phyloP scores from a whole-genome alignment of 306 rosid species.

The Erythrophleum fordii region DNA sequence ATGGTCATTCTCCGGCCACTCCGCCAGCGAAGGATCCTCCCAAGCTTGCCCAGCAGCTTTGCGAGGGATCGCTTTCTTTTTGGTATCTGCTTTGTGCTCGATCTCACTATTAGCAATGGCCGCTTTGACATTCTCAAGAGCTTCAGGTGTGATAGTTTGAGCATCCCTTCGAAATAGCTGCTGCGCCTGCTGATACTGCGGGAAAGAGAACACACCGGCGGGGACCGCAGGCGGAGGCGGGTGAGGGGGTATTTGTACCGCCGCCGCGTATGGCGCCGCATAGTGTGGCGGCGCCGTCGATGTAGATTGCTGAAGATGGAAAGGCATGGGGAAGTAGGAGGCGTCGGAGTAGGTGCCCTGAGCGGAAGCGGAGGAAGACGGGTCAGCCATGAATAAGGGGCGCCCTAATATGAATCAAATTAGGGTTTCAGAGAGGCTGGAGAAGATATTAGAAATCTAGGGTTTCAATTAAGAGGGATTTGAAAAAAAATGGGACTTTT shows the following conservation, averaged over 20 bases:
- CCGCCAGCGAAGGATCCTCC: slow-evolving; percentile 87
- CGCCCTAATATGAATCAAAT: not conserved
- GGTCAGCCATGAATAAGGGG: slow-evolving; percentile 50
- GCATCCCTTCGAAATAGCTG: slow-evolving; percentile 77
- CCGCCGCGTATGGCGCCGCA: slow-evolving; percentile 48
- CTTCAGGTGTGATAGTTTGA: slow-evolving; percentile 78
- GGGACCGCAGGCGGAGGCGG: slow-evolving; percentile 46
- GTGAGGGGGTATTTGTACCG: slow-evolving; percentile 40
- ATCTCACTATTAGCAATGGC: slow-evolving; percentile 83
- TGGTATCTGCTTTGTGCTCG: slow-evolving; percentile 79
- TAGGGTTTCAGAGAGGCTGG: slow-evolving; percentile 29
- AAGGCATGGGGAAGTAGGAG: slow-evolving; percentile 73
- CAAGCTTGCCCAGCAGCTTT: slow-evolving; percentile 78
- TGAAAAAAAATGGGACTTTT: not conserved
- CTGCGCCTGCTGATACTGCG: slow-evolving; percentile 76
- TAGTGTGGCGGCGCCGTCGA: slow-evolving; percentile 43
- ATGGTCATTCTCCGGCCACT: slow-evolving; percentile 88
- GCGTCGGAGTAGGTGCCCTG: slow-evolving; percentile 65
- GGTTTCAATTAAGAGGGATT: too few species aligned
- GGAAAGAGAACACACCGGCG: slow-evolving; percentile 48
- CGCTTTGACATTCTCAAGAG: slow-evolving; percentile 81
- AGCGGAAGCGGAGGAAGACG: slow-evolving; percentile 48
- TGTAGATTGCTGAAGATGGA: slow-evolving; percentile 77
- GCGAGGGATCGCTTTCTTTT: slow-evolving; percentile 77
- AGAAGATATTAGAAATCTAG: not conserved